Percentiles rank a stretch among this genome's conserved stretches.
Conservation (phyloP, 176 grass and related monocot genomes). For the Juncus effusus region DNA sequence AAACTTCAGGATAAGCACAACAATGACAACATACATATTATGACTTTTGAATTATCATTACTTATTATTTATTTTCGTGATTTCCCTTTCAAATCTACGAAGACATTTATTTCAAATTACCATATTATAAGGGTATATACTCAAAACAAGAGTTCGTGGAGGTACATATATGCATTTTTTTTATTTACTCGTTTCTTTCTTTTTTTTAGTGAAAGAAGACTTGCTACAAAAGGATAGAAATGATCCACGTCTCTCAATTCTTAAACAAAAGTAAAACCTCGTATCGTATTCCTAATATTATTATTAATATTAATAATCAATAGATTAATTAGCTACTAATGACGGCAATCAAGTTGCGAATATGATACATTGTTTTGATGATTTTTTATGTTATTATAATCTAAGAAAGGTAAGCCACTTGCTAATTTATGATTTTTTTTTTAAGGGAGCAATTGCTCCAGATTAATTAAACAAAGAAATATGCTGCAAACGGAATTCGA, state of each 20-base stretch:
- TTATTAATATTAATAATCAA: background rate
- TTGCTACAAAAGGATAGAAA: constrained; percentile 45
- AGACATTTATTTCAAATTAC: too few relatives aligned
- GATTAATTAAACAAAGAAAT: background rate
- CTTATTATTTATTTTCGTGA: background rate
- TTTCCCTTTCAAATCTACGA: too few relatives aligned
- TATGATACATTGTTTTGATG: too few relatives aligned
- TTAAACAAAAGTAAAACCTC: constrained; percentile 45
- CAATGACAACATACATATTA: background rate
- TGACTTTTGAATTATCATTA: background rate
- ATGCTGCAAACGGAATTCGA: too few relatives aligned
- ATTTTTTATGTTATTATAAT: too few relatives aligned
- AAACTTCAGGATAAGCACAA: constrained; percentile 11
- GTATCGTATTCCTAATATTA: constrained; percentile 36
- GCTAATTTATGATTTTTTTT: too few relatives aligned
- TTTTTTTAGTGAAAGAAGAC: constrained; percentile 12
- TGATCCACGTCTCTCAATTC: constrained; percentile 41
- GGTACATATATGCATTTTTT: background rate
- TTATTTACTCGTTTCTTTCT: background rate
- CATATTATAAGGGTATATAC: too few relatives aligned
- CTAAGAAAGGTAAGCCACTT: too few relatives aligned
- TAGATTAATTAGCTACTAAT: background rate
- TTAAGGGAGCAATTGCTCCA: background rate
- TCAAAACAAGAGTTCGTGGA: background rate
- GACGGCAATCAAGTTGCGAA: constrained; percentile 2